phyloP scores from a whole-genome alignment of 2,329 filamentous ascomycete genomes.

The Aspergillus caelatus region DNA sequence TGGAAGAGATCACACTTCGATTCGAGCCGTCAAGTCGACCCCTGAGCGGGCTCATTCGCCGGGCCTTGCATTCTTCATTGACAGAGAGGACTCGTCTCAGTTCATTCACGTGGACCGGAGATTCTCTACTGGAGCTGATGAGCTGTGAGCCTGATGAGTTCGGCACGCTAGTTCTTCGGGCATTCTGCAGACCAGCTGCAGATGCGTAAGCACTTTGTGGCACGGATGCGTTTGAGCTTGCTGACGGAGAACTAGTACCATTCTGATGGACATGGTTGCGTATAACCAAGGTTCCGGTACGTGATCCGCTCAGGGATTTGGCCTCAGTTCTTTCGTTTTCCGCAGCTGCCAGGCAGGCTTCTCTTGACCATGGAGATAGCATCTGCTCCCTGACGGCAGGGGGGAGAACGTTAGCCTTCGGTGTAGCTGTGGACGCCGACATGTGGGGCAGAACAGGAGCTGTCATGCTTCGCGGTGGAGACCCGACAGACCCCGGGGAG shows the following conservation, averaged over 20 bases:
- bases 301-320: constrained; percentile 75
- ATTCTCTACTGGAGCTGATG: constrained; percentile 44
- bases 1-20: constrained; percentile 41
- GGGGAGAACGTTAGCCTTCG: constrained; percentile 62
- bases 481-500: constrained; percentile 61
- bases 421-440: constrained; percentile 36
- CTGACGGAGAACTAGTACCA: constrained; percentile 35
- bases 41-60: constrained; percentile 48
- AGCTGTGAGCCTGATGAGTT: constrained; percentile 39
- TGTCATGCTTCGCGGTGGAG: constrained; percentile 66
- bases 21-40: constrained; percentile 37
- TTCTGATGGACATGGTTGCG: constrained; percentile 34
- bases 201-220: constrained; percentile 27
- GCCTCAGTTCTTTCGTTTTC: constrained; percentile 70
- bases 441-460: constrained; percentile 62
- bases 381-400: constrained; percentile 72
- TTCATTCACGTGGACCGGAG: constrained; percentile 52
- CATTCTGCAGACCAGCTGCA: constrained; percentile 32
- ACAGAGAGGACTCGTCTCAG: constrained; percentile 52
- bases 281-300: constrained; percentile 56
- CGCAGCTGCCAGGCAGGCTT: constrained; percentile 68
- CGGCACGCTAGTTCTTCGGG: constrained; percentile 41
- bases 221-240: constrained; percentile 24
- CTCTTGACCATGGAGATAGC: constrained; percentile 77
- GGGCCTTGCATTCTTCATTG: constrained; percentile 35